Conservation (phyloP, 257 asterid species). For the Solanum chiquidenum region DNA sequence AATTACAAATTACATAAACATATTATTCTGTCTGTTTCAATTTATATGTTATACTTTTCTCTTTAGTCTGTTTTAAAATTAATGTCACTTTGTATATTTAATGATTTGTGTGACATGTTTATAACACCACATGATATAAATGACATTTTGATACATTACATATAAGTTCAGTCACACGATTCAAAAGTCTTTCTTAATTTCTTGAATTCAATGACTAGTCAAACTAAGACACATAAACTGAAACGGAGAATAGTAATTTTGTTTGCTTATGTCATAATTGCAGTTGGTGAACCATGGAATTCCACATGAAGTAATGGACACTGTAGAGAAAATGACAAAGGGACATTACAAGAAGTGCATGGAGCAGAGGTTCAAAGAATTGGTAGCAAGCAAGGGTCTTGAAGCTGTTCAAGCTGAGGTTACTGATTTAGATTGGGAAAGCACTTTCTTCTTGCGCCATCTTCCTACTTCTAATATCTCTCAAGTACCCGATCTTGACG, state of each 20-base stretch:
- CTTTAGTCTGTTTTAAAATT: neutral
- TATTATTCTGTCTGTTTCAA: neutral
- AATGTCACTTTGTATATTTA: neutral
- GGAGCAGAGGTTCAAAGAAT: conserved; percentile 40
- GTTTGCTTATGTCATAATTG: neutral
- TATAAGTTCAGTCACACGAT: neutral
- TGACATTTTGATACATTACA: neutral
- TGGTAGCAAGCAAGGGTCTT: conserved; percentile 23
- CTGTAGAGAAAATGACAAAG: conserved; percentile 42
- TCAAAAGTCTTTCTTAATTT: neutral
- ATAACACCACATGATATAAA: neutral
- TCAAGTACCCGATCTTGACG: conserved; percentile 2
- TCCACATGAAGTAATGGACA: conserved; percentile 45
- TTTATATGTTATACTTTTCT: neutral
- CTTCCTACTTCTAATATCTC: conserved; percentile 5
- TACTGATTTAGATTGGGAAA: conserved; percentile 47
- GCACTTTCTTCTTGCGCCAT: conserved; percentile 7
- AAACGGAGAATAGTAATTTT: neutral
- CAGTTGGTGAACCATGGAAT: conserved; percentile 64
- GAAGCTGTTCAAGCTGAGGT: conserved; percentile 18
- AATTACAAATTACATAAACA: neutral
- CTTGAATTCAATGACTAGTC: neutral
- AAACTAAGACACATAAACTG: neutral
- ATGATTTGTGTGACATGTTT: neutral
- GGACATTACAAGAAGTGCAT: conserved; percentile 48